Conservation (phyloP, 2,329 filamentous ascomycete genomes). For the Thermothelomyces thermophilus region DNA sequence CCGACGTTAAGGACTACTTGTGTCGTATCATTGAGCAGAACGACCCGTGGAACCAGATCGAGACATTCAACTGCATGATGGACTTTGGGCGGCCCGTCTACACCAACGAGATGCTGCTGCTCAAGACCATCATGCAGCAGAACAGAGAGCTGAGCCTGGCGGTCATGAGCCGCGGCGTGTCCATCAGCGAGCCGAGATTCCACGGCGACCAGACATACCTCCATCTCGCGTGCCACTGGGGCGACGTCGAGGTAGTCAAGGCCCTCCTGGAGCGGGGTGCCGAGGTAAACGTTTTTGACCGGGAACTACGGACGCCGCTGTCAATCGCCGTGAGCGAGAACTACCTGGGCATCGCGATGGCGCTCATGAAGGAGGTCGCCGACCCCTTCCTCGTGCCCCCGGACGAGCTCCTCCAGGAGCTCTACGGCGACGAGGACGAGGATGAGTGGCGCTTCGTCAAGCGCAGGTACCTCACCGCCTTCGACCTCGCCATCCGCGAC, state of each 20-base stretch:
- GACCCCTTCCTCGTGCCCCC: slow-evolving; percentile 22
- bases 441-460: slow-evolving; percentile 17
- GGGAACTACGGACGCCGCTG: slow-evolving; percentile 20
- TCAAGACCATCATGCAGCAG: slow-evolving; percentile 18
- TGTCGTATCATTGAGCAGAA: slow-evolving; percentile 19
- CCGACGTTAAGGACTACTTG: slow-evolving; percentile 18
- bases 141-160: slow-evolving; percentile 21
- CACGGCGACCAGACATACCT: slow-evolving; percentile 21
- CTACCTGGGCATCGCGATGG: slow-evolving; percentile 7
- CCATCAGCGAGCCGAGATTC: slow-evolving; percentile 17
- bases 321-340: slow-evolving; percentile 19
- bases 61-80: slow-evolving; percentile 21
- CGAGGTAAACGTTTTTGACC: slow-evolving; percentile 23
- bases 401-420: slow-evolving; percentile 16
- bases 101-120: slow-evolving; percentile 21
- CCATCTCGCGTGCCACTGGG: slow-evolving; percentile 22
- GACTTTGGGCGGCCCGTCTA: slow-evolving; percentile 18
- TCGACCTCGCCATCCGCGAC: slow-evolving; percentile 23
- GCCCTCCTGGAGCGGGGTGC: slow-evolving; percentile 23
- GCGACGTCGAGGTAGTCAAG: slow-evolving; percentile 17
- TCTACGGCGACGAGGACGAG: slow-evolving; percentile 10
- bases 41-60: slow-evolving; percentile 21
- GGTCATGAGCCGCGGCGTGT: slow-evolving; percentile 21
- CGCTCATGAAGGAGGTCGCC: slow-evolving; percentile 22
- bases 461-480: slow-evolving; percentile 18